A percentile compares a stretch with the other conserved stretches of the same genome.
These are phyloP conservation scores for Stentor roeselii DNA, from an alignment of 73 alveolate species.

Conservation along the genomic window DNA sequence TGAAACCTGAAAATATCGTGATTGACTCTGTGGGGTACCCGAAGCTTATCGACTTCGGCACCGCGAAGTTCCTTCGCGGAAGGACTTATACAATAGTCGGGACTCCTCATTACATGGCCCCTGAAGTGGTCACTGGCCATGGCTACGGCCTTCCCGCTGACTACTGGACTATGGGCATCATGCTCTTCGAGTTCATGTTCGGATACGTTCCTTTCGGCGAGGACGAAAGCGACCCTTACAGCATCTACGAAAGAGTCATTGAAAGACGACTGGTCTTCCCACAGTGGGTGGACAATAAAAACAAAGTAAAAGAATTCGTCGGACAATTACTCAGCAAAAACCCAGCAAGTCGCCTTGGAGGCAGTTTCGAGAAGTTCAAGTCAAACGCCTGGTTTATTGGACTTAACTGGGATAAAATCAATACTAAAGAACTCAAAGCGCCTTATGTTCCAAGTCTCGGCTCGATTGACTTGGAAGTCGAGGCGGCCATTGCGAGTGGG, in stretches of 20 bases:
- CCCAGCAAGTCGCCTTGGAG: slow-evolving; percentile 3
- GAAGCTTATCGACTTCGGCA: slow-evolving; percentile 25
- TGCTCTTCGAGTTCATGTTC: slow-evolving; percentile 20
- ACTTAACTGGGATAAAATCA: slow-evolving; percentile 18
- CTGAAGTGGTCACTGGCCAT: slow-evolving; percentile 26
- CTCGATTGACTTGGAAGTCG: neutral
- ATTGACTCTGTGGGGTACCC: slow-evolving; percentile 22
- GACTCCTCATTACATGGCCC: slow-evolving; percentile 32
- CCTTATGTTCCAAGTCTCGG: slow-evolving; percentile 12
- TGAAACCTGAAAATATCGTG: slow-evolving; percentile 29
- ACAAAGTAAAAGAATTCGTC: slow-evolving; percentile 28
- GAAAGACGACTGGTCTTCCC: slow-evolving; percentile 13
- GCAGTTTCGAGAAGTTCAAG: neutral
- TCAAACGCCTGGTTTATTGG: neutral
- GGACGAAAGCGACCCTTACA: slow-evolving; percentile 10
- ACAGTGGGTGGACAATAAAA: slow-evolving; percentile 10
- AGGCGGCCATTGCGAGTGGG: neutral
- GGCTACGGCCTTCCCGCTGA: slow-evolving; percentile 25
- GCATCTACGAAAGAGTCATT: neutral
- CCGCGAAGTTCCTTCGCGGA: slow-evolving; percentile 22
- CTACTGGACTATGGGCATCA: slow-evolving; percentile 19
- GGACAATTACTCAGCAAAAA: neutral
- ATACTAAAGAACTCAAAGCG: neutral
- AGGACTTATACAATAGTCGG: slow-evolving; percentile 27
- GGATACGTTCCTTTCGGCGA: slow-evolving; percentile 25